Evolutionary conservation across 208 protist genomes (phyloP).

Genomic region (Trichomonas gallinae): DNA sequence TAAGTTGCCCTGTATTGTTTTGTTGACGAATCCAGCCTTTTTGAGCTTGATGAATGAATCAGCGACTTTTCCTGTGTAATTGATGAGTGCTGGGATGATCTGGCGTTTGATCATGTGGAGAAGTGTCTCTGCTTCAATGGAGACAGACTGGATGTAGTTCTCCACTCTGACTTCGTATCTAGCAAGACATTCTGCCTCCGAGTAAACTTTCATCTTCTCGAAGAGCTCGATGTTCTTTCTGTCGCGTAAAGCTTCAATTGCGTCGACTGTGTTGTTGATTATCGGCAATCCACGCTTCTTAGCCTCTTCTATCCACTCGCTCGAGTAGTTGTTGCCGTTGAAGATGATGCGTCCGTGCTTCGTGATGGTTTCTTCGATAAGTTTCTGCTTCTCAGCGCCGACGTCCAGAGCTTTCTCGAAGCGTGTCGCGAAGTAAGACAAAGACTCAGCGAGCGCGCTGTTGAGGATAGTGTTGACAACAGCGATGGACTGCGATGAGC

Average conservation of each 20-base stretch:
- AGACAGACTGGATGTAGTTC: background rate
- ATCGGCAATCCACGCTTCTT: background rate
- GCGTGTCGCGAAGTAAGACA: conserved; percentile 39
- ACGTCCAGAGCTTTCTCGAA: background rate
- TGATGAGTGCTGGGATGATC: background rate
- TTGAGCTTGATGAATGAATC: background rate
- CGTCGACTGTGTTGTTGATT: background rate
- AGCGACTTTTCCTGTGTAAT: background rate
- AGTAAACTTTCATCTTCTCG: background rate
- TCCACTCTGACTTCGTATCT: background rate
- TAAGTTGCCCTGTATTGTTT: background rate
- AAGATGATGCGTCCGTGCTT: background rate
- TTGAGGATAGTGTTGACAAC: conserved; percentile 55
- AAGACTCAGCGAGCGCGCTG: conserved; percentile 52
- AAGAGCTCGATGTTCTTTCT: background rate
- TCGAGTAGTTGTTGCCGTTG: conserved; percentile 7
- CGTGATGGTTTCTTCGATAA: background rate
- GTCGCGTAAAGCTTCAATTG: background rate
- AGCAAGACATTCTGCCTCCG: background rate
- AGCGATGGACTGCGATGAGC: conserved; percentile 52
- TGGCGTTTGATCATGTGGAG: background rate
- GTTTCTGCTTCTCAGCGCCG: background rate
- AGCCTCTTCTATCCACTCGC: background rate
- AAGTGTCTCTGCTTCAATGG: background rate
- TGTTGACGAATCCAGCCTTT: background rate